Percentiles rank a stretch among this genome's conserved stretches.
Conservation (phyloP, 108 stramenopile species). For the Craspedostauros australis region DNA sequence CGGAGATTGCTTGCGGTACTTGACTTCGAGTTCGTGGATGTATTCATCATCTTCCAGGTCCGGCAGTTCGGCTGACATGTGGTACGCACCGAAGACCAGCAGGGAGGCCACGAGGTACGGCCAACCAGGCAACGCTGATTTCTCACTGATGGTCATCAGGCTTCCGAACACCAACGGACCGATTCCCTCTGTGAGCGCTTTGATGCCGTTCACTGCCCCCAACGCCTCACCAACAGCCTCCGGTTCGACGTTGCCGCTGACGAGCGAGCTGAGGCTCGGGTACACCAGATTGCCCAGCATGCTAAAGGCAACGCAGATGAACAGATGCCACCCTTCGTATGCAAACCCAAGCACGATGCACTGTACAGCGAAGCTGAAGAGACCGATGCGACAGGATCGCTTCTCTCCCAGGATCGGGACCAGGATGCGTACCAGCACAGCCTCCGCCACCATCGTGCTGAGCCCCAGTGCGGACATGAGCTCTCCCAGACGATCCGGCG, state of each 20-base stretch:
- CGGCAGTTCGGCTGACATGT: conserved; percentile 33
- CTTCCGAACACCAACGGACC: conserved; percentile 78
- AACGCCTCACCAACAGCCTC: conserved; percentile 86
- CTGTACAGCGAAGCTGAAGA: conserved; percentile 83
- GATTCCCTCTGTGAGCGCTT: conserved; percentile 90
- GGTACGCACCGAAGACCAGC: conserved; percentile 47
- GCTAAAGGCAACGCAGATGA: conserved; percentile 75
- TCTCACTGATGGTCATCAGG: conserved; percentile 68
- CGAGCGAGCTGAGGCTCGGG: conserved; percentile 81
- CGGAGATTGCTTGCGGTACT: too few relatives aligned
- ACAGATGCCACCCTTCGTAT: conserved; percentile 67
- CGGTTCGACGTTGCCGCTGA: conserved; percentile 77
- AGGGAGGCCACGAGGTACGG: conserved; percentile 56
- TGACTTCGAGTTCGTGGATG: conserved; percentile 50
- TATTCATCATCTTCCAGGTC: conserved; percentile 34
- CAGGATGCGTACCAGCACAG: conserved; percentile 78
- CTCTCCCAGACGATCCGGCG: conserved; percentile 81
- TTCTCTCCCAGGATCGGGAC: conserved; percentile 85
- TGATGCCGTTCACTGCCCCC: conserved; percentile 93
- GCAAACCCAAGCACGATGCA: conserved; percentile 86
- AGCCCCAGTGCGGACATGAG: conserved; percentile 88
- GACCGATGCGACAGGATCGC: conserved; percentile 67
- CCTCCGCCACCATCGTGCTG: conserved; percentile 92
- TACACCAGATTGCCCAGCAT: conserved; percentile 90
- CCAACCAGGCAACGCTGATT: conserved; percentile 63